Evolutionary conservation across 768 basidiomycete genomes (phyloP).

Genomic region (Pleurotus platypus): DNA sequence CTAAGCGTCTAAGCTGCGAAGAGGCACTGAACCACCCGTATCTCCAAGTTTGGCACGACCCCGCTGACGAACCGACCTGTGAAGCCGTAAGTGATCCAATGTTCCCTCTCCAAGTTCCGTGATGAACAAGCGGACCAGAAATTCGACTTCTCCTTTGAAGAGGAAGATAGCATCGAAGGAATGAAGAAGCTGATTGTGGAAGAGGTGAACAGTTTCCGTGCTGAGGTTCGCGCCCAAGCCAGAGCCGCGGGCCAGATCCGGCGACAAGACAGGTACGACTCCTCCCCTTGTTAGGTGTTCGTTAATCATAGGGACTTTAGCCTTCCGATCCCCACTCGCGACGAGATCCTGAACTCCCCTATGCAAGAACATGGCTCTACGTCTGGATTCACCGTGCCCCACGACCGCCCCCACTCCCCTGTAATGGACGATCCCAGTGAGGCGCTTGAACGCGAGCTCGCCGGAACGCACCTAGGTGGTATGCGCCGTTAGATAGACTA

Average conservation of each 20-base stretch:
- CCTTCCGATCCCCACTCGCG: conserved; percentile 75
- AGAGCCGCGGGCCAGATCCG: conserved; percentile 69
- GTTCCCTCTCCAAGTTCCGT: no score
- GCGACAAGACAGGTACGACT: conserved; percentile 65
- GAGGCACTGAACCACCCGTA: conserved; percentile 95
- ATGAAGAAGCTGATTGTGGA: conserved; percentile 96
- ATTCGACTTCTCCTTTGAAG: conserved; percentile 96
- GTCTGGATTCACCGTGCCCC: conserved; percentile 56
- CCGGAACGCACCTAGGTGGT: conserved; percentile 55
- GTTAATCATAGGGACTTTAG: conserved; percentile 29
- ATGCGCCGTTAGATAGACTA: neutral
- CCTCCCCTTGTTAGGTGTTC: neutral
- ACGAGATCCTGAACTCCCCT: conserved; percentile 79
- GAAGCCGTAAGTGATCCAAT: conserved; percentile 49
- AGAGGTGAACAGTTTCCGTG: conserved; percentile 86
- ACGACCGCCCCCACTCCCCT: conserved; percentile 55
- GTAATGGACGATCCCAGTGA: conserved; percentile 84
- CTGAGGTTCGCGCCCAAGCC: conserved; percentile 84
- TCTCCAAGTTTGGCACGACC: conserved; percentile 96
- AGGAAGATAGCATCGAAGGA: conserved; percentile 93
- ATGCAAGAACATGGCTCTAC: conserved; percentile 72
- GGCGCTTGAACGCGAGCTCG: conserved; percentile 84
- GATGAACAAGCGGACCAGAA: conserved; percentile 39
- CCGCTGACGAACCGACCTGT: conserved; percentile 88
- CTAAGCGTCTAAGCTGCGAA: conserved; percentile 93